Evolutionary conservation across 192 early-diverging fungal genomes (phyloP).

Genomic region (Phlyctochytrium planicorne): DNA sequence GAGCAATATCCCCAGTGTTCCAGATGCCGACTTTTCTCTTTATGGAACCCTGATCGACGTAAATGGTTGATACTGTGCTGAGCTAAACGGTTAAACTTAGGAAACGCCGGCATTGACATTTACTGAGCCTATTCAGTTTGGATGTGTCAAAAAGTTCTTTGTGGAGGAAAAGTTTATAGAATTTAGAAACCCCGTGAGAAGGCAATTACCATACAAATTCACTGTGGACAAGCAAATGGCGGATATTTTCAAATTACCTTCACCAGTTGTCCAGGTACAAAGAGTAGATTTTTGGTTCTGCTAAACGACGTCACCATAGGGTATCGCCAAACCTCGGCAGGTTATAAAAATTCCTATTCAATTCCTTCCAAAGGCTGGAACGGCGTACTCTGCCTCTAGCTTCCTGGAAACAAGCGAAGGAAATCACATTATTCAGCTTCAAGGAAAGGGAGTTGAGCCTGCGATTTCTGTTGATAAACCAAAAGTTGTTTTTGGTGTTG

Average conservation of each 20-base stretch:
- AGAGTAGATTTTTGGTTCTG: too few relatives aligned
- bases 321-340: slow-evolving; percentile 29
- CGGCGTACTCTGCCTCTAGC: slow-evolving; percentile 31
- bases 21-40: slow-evolving; percentile 15
- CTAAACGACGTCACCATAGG: too few relatives aligned
- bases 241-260: slow-evolving; percentile 42
- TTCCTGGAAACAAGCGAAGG: slow-evolving; percentile 44
- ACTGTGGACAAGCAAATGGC: slow-evolving; percentile 33
- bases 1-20: slow-evolving; percentile 23
- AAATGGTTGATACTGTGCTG: slow-evolving; percentile 1
- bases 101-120: slow-evolving; percentile 34
- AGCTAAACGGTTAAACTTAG: slow-evolving; percentile 18
- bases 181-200: slow-evolving; percentile 45
- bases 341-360: slow-evolving; percentile 18
- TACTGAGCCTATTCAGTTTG: slow-evolving; percentile 41
- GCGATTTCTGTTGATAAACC: slow-evolving; percentile 26
- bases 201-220: slow-evolving; percentile 42
- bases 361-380: slow-evolving; percentile 40
- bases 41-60: slow-evolving; percentile 46
- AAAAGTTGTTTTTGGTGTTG: slow-evolving; percentile 48
- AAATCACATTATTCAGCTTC: slow-evolving; percentile 31
- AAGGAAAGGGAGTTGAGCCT: slow-evolving; percentile 42
- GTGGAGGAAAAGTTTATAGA: slow-evolving; percentile 19
- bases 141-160: slow-evolving; percentile 30
- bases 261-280: slow-evolving; percentile 18